Evolutionary conservation across 2,329 filamentous ascomycete genomes (phyloP).

Genomic region (Aspergillus sp.): DNA sequence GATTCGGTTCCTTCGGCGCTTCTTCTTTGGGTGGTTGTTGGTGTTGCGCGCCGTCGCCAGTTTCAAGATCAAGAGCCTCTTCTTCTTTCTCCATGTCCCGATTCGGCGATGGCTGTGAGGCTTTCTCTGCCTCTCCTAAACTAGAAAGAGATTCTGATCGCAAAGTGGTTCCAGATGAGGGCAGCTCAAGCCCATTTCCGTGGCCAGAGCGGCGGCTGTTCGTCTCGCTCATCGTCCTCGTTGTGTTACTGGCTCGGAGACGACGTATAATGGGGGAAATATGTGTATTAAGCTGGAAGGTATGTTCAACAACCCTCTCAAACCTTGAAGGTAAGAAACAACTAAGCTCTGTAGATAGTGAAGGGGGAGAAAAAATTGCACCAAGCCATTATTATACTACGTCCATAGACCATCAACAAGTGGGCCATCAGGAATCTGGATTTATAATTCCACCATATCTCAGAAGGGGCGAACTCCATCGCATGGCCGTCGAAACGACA

Average conservation of each 20-base stretch:
- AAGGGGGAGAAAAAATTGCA: not conserved
- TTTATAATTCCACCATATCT: constrained; percentile 14
- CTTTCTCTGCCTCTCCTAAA: constrained; percentile 14
- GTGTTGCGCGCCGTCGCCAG: constrained; percentile 10
- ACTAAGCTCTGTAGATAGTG: not conserved
- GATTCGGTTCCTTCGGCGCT: constrained; percentile 31
- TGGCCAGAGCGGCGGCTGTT: constrained; percentile 12
- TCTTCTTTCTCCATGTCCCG: constrained; percentile 18
- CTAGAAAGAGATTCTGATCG: constrained; percentile 16
- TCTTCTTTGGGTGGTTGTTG: constrained; percentile 7
- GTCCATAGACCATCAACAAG: not conserved
- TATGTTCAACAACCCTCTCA: not conserved
- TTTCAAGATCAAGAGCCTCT: constrained; percentile 19
- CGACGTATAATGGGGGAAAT: not conserved
- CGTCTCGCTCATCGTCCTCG: constrained; percentile 5
- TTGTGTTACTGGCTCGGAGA: not conserved
- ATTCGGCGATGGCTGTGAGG: not conserved
- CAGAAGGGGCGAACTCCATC: constrained; percentile 5
- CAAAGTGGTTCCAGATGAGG: constrained; percentile 21
- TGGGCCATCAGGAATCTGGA: constrained; percentile 10
- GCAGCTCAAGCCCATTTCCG: constrained; percentile 8
- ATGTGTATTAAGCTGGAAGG: not conserved
- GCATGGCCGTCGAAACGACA: not conserved
- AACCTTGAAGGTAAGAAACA: not conserved
- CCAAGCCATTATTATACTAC: constrained; percentile 11